Percentiles rank a stretch among this genome's conserved stretches.
Evolutionary conservation across 371 early-diverging fungal species (phyloP).

Genomic region (Phascolomyces articulosus): DNA sequence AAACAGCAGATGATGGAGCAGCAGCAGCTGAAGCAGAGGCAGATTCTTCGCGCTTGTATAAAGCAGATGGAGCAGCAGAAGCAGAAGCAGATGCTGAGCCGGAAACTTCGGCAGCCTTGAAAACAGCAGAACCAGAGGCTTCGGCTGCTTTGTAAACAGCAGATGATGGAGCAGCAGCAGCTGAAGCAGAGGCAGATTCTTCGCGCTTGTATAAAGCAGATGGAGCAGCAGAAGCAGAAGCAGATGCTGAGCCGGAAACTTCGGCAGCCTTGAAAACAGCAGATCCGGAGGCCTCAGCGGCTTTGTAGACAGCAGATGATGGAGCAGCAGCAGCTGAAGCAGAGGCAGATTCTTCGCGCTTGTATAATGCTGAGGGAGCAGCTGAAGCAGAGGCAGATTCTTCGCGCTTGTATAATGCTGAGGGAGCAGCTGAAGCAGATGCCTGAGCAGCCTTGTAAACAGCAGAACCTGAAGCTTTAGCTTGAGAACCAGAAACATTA

Average conservation of each 20-base stretch:
- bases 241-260: not conserved
- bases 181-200: not conserved
- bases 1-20: not conserved
- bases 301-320: not conserved
- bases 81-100: not conserved
- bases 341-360: conserved; percentile 6
- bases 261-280: not conserved
- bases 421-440: not conserved
- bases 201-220: not conserved
- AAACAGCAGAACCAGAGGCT: not conserved
- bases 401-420: conserved; percentile 6
- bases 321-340: not conserved
- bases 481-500: not conserved
- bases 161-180: not conserved
- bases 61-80: not conserved
- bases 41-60: not conserved
- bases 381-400: not conserved
- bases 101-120: not conserved
- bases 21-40: not conserved
- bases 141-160: not conserved
- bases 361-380: not conserved
- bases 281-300: not conserved
- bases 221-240: not conserved
- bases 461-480: not conserved
- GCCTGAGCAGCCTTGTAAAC: not conserved